Evolutionary conservation across 2,329 filamentous ascomycete species (phyloP).

Genomic region (Penicillium hordei): DNA sequence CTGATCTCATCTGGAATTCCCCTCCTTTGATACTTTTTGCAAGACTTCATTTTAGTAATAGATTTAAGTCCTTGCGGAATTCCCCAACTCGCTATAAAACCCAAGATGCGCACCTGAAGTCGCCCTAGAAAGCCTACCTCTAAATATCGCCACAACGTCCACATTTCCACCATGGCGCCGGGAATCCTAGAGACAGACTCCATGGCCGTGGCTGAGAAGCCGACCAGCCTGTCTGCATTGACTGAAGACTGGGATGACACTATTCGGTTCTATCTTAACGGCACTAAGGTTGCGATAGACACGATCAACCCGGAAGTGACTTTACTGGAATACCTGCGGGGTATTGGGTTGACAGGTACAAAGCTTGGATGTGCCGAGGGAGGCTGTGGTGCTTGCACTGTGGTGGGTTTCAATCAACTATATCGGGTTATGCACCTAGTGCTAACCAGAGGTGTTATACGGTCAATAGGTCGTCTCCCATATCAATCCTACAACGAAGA

Average conservation of each 20-base stretch:
- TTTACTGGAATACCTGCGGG: conserved; percentile 86
- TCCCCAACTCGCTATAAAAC: not conserved
- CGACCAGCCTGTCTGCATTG: conserved; percentile 57
- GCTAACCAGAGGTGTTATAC: conserved; percentile 20
- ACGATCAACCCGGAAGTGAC: conserved; percentile 88
- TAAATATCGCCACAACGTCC: not conserved
- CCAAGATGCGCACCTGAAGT: conserved; percentile 9
- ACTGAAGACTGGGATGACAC: conserved; percentile 82
- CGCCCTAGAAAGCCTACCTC: not conserved
- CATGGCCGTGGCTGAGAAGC: conserved; percentile 48
- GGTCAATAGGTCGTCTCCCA: conserved; percentile 71
- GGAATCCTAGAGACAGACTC: conserved; percentile 50
- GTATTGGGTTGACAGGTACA: conserved; percentile 89
- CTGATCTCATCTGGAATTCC: conserved; percentile 10
- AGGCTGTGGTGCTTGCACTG: conserved; percentile 93
- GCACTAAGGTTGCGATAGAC: conserved; percentile 82
- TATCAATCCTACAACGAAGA: conserved; percentile 85
- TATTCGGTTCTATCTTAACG: conserved; percentile 90
- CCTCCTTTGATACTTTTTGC: not conserved
- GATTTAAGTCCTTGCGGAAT: conserved; percentile 18
- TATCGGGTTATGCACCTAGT: not conserved
- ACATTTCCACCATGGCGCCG: conserved; percentile 54
- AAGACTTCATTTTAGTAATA: conserved; percentile 2
- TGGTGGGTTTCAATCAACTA: conserved; percentile 51
- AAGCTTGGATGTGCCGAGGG: conserved; percentile 97